Conservation (phyloP, 192 early-diverging fungal genomes). For the Backusella morwellensis region DNA sequence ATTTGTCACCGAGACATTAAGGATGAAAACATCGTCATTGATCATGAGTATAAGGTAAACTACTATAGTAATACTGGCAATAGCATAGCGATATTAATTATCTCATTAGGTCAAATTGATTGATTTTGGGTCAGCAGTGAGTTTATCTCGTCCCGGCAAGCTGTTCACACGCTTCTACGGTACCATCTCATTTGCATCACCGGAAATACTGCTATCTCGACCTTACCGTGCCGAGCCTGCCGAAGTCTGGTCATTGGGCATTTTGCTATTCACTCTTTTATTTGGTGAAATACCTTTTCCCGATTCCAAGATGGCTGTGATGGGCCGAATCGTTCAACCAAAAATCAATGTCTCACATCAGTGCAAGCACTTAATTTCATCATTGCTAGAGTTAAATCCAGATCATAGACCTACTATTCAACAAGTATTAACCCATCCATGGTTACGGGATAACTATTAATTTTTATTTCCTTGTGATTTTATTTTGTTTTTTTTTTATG, state of each 20-base stretch:
- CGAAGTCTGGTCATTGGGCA: slow-evolving; percentile 77
- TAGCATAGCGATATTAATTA: neutral
- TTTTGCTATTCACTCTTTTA: slow-evolving; percentile 56
- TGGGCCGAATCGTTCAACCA: slow-evolving; percentile 34
- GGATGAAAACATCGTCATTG: slow-evolving; percentile 67
- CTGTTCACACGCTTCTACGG: slow-evolving; percentile 48
- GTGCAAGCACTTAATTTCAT: slow-evolving; percentile 53
- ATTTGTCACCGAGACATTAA: slow-evolving; percentile 84
- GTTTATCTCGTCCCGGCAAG: slow-evolving; percentile 19
- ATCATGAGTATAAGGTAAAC: slow-evolving; percentile 33
- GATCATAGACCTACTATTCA: slow-evolving; percentile 48
- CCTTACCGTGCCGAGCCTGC: slow-evolving; percentile 62
- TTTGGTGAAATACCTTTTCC: slow-evolving; percentile 63
- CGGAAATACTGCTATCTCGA: slow-evolving; percentile 61
- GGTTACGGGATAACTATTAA: slow-evolving; percentile 40
- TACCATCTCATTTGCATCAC: slow-evolving; percentile 56
- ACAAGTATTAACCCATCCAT: slow-evolving; percentile 54
- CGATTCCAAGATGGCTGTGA: slow-evolving; percentile 42
- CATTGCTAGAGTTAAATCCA: slow-evolving; percentile 57
- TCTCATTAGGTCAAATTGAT: slow-evolving; percentile 54
- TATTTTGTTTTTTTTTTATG: neutral
- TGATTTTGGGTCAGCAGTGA: slow-evolving; percentile 63
- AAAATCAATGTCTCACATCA: slow-evolving; percentile 41
- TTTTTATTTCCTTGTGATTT: slow-evolving; percentile 1
- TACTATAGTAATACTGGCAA: neutral